Evolutionary conservation across 2,329 filamentous ascomycete genomes (phyloP).

Genomic region (Spiromastix sp.): DNA sequence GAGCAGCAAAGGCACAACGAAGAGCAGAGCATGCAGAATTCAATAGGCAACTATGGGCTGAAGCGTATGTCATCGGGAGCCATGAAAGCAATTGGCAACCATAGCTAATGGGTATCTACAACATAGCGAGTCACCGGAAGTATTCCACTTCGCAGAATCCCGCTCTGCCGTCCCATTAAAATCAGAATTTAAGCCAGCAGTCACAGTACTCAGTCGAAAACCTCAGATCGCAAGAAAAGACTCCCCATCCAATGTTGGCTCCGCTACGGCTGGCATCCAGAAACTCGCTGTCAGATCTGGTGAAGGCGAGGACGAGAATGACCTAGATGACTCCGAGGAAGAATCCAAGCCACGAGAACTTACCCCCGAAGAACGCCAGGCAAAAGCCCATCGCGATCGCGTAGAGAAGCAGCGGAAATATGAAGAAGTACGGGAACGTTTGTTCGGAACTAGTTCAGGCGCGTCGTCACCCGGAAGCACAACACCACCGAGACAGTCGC

Average conservation of each 20-base stretch:
- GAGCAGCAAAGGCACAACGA: conserved; percentile 64
- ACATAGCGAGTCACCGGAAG: conserved; percentile 59
- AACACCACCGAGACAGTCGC: conserved; percentile 44
- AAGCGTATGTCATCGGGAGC: conserved; percentile 53
- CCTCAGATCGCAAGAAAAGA: conserved; percentile 56
- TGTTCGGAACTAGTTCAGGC: conserved; percentile 61
- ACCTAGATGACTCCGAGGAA: conserved; percentile 58
- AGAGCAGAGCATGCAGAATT: conserved; percentile 70
- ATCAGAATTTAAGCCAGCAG: conserved; percentile 65
- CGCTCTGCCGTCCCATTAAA: conserved; percentile 55
- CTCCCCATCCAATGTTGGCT: conserved; percentile 37
- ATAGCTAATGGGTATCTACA: not conserved
- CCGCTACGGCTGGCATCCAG: conserved; percentile 32
- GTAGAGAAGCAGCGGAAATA: conserved; percentile 89
- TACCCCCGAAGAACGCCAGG: conserved; percentile 65
- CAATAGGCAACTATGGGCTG: conserved; percentile 80
- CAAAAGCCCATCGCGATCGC: conserved; percentile 65
- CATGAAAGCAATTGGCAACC: no score
- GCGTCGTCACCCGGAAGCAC: conserved; percentile 52
- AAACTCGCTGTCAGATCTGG: conserved; percentile 20
- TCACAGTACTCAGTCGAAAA: conserved; percentile 79
- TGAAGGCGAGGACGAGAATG: conserved; percentile 17
- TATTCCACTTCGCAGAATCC: conserved; percentile 64
- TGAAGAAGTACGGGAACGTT: conserved; percentile 75
- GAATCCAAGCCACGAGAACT: conserved; percentile 50